Evolutionary conservation across 2,329 filamentous ascomycete genomes (phyloP), one percentile per base, ranked within the genome.

Genomic region (Fusarium gaditjirri): DNA sequence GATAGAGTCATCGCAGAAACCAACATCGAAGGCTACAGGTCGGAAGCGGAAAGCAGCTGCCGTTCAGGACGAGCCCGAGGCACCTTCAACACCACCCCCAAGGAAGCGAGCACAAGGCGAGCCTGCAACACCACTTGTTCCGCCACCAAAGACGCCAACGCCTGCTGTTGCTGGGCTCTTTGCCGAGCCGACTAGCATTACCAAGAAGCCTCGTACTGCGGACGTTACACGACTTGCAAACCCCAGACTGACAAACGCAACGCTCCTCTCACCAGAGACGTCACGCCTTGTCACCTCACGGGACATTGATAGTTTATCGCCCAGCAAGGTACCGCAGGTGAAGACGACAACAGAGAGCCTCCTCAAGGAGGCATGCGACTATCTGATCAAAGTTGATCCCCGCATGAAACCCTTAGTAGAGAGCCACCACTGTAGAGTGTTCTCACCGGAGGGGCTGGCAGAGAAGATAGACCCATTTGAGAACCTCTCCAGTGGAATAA

Each of bases 391-490:
- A 21, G 87, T 93, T 9, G 95, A 98, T 75, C 84, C 90, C 14
- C 91, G 91, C 39, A 88, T 98, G 78, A 88, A 89, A 75, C 85
- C 88, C 1, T 81, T 97, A 23, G 89, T 98, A 53, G 90, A 93
- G 63, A 88, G 89, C 63, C 88, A 97, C 78, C 89, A 88, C 68
- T 98, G 95, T 81, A 87, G 86, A 60, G 83, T 96, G 21, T 98
- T 98, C 82, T 93, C 91, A 3, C 88, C 94, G 0, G 91, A 92
- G 70, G 94, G 94, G 0, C 84, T 98, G n/a, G 89, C 91, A 33
- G 94, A 98, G 81, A 86, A 90, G 71, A 89, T 98, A 67, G 94
- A 98, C 81, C 96, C 96, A 0, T 99, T 98, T 78, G 91, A 92
- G 75, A 91, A 90, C 63, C 86, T 99, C 38, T 88, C 90, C 42